A percentile compares a stretch with the other conserved stretches of the same genome.
Conservation (phyloP, 1,284 basidiomycete genomes). For the Fistulinella staudtii region DNA sequence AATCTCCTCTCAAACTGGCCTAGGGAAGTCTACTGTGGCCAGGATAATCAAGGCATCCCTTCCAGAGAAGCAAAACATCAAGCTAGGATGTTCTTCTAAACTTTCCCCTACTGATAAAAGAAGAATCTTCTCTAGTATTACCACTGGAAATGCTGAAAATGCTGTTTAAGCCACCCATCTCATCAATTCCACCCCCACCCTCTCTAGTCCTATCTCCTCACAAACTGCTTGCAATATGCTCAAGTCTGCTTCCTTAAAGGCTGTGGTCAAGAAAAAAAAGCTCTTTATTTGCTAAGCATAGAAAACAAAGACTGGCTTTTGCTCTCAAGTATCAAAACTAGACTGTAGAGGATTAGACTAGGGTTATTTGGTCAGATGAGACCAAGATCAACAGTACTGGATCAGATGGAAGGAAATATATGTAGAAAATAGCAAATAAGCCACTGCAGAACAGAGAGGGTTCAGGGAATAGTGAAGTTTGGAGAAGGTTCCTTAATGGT, state of each 20-base stretch:
- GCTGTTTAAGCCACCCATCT: not conserved
- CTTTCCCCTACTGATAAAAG: not conserved
- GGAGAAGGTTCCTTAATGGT: not conserved
- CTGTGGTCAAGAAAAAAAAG: too few species aligned
- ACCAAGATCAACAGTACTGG: too few species aligned
- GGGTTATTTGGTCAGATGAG: too few species aligned
- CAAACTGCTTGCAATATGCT: too few species aligned
- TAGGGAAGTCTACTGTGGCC: slow-evolving; percentile 1
- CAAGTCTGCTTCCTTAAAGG: too few species aligned
- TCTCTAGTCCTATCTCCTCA: too few species aligned
- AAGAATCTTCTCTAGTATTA: slow-evolving; percentile 1
- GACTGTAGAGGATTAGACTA: too few species aligned
- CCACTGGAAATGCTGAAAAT: not conserved
- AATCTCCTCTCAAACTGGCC: slow-evolving; percentile 4
- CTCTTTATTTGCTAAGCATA: too few species aligned
- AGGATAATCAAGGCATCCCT: not conserved
- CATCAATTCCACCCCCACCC: not conserved
- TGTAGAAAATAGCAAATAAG: slow-evolving; percentile 12
- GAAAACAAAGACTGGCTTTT: too few species aligned
- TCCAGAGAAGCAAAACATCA: slow-evolving; percentile 1
- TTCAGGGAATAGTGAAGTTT: not conserved
- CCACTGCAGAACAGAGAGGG: not conserved
- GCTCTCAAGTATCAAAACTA: too few species aligned
- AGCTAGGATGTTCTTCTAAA: slow-evolving; percentile 1
- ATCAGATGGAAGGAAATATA: slow-evolving; percentile 25